phyloP scores from a whole-genome alignment of 495 filamentous ascomycete genomes.

The Neurospora sp. region DNA sequence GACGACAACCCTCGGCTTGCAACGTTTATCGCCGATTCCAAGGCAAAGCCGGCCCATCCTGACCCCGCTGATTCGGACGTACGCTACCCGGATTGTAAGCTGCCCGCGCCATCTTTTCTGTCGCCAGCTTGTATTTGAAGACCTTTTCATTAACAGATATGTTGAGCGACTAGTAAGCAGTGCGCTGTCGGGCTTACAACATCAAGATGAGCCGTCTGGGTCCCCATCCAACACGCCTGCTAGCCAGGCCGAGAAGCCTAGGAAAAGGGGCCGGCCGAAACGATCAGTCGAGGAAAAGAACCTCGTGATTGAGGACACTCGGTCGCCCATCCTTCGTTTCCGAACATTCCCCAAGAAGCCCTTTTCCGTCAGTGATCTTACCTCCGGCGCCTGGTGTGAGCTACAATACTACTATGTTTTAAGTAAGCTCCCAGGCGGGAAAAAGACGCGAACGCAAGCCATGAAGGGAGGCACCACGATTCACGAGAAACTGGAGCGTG shows the following conservation, averaged over 20 bases:
- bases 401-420: constrained; percentile 85
- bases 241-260: not conserved
- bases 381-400: constrained; percentile 91
- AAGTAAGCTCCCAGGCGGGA: constrained; percentile 54
- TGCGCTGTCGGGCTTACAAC: constrained; percentile 14
- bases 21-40: constrained; percentile 11
- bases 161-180: constrained; percentile 60
- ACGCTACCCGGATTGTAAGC: constrained; percentile 40
- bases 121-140: not conserved
- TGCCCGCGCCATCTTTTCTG: not conserved
- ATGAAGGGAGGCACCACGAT: constrained; percentile 74
- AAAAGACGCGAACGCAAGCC: constrained; percentile 59
- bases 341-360: constrained; percentile 65
- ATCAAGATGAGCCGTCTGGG: not conserved
- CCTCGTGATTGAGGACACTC: constrained; percentile 14
- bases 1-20: constrained; percentile 1
- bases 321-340: constrained; percentile 55
- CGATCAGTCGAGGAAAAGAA: not conserved
- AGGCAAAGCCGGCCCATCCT: constrained; percentile 2
- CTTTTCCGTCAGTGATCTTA: constrained; percentile 82
- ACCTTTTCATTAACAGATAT: constrained; percentile 36
- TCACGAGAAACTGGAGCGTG: constrained; percentile 74
- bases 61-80: constrained; percentile 13
- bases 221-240: not conserved
- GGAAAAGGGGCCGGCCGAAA: not conserved